These are phyloP conservation scores for Colletotrichum gloeosporioides DNA, from an alignment of 2,329 filamentous ascomycete species.

Conservation along the genomic window DNA sequence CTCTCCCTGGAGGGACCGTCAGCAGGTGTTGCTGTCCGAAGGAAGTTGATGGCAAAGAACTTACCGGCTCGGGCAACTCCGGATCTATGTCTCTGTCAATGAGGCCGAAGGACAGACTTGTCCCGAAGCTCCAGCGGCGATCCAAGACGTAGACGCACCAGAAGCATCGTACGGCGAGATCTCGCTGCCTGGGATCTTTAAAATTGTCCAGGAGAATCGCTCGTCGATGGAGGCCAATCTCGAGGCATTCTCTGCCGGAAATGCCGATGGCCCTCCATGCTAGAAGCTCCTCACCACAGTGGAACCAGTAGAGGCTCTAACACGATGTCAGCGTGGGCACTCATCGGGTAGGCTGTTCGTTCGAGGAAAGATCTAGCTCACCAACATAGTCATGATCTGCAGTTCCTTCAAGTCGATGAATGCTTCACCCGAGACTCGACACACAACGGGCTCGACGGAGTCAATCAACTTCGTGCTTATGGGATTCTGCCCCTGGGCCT, in stretches of 20 bases:
- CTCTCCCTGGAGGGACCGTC: slow-evolving; percentile 25
- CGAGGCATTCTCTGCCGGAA: slow-evolving; percentile 49
- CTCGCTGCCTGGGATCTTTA: slow-evolving; percentile 31
- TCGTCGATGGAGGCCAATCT: slow-evolving; percentile 53
- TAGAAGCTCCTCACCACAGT: slow-evolving; percentile 54
- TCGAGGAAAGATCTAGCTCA: slow-evolving; percentile 6
- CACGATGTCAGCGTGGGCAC: not conserved
- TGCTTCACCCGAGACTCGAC: slow-evolving; percentile 26
- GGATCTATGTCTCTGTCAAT: slow-evolving; percentile 56
- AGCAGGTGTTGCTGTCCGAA: not conserved
- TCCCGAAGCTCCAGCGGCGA: slow-evolving; percentile 57
- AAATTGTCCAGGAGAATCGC: slow-evolving; percentile 47
- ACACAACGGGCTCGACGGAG: slow-evolving; percentile 32
- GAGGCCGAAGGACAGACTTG: slow-evolving; percentile 52
- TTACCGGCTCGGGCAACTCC: slow-evolving; percentile 47
- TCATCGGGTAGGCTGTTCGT: fast-evolving
- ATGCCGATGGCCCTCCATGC: slow-evolving; percentile 54
- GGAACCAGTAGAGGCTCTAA: slow-evolving; percentile 46
- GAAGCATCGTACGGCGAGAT: slow-evolving; percentile 44
- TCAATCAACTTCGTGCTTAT: slow-evolving; percentile 31
- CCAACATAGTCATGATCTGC: slow-evolving; percentile 35
- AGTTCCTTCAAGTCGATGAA: slow-evolving; percentile 39
- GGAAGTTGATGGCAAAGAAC: not conserved
- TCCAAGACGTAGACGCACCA: slow-evolving; percentile 59
- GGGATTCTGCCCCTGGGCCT: slow-evolving; percentile 35